Evolutionary conservation across 495 filamentous ascomycete genomes (phyloP).

Genomic region (Penicillium chermesinum): DNA sequence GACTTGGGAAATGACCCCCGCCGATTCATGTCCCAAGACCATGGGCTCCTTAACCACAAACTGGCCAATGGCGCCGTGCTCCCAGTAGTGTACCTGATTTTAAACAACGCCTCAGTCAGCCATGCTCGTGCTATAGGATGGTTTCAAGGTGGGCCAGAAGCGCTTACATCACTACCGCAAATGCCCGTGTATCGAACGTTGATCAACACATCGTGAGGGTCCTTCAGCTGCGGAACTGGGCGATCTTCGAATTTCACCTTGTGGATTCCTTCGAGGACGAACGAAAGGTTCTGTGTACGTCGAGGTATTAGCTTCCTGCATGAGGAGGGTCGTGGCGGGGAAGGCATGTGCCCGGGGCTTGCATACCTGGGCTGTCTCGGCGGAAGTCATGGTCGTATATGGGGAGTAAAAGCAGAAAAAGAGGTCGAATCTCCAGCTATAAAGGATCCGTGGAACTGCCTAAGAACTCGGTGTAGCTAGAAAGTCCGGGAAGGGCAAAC

Average conservation of each 20-base stretch:
- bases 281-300: constrained; percentile 74
- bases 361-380: constrained; percentile 23
- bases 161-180: constrained; percentile 79
- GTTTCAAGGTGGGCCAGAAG: no score
- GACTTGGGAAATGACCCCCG: constrained; percentile 64
- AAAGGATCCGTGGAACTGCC: no score
- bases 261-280: constrained; percentile 70
- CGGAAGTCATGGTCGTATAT: constrained; percentile 11
- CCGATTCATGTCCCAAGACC: constrained; percentile 90
- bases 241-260: constrained; percentile 70
- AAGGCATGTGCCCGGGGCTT: not conserved
- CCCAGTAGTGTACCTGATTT: constrained; percentile 75
- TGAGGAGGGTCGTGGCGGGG: not conserved
- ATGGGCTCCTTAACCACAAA: constrained; percentile 80
- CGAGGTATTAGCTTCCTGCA: constrained; percentile 4
- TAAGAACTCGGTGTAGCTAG: no score
- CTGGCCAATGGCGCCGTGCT: constrained; percentile 73
- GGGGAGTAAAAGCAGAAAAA: not conserved
- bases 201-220: constrained; percentile 71
- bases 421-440: no score
- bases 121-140: no score
- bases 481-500: no score
- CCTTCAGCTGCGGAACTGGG: constrained; percentile 62
- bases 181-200: constrained; percentile 84
- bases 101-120: not conserved